phyloP scores from a whole-genome alignment of 345 rosid genomes.

The Salix koriyanagi region DNA sequence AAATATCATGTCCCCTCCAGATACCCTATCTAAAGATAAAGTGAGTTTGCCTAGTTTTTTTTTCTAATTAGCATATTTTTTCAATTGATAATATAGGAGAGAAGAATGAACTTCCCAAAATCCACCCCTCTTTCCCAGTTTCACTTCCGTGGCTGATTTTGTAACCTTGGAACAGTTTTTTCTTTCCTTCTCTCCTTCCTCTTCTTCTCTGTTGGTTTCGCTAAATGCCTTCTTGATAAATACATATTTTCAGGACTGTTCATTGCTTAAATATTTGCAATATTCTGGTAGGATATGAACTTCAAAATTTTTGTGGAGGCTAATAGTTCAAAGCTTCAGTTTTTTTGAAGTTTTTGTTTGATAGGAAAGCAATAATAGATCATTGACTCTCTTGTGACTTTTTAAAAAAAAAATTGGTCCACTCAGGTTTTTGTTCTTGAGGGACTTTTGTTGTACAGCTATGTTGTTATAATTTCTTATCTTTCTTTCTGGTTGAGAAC shows the following conservation, averaged over 20 bases:
- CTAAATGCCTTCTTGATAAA: background rate
- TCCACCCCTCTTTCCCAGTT: background rate
- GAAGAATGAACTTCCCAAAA: background rate
- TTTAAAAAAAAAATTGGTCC: no score
- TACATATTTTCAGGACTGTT: background rate
- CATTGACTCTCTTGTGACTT: no score
- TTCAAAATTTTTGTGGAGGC: background rate
- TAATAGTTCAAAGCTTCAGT: no score
- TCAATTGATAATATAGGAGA: background rate
- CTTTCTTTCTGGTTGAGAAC: no score
- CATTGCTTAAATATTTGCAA: background rate
- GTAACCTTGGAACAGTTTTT: background rate
- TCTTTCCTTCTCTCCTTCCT: background rate
- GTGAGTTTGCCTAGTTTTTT: slow-evolving; percentile 21
- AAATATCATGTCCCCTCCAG: slow-evolving; percentile 62
- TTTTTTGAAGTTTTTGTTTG: no score
- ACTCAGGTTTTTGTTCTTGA: no score
- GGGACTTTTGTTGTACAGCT: no score
- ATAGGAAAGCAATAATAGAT: no score
- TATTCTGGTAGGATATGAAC: background rate
- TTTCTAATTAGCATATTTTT: background rate
- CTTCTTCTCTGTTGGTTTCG: background rate
- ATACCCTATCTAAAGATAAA: slow-evolving; percentile 77
- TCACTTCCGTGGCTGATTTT: no score
- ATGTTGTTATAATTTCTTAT: no score